phyloP scores from a whole-genome alignment of 768 basidiomycete species.

The Russula vinacea region DNA sequence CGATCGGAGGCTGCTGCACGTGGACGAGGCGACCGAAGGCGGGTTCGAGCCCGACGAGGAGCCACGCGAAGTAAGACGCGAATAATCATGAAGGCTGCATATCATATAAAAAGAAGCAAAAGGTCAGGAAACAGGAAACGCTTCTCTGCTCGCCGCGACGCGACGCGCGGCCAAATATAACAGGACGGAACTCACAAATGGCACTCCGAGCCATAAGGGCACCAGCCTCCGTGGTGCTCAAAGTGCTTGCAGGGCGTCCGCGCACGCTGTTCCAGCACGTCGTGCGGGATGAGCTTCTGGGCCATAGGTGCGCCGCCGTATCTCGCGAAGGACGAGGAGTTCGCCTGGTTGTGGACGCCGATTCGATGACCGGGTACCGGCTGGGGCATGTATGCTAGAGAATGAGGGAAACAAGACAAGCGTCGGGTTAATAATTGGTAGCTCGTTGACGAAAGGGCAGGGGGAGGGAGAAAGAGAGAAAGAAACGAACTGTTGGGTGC shows the following conservation, averaged over 20 bases:
- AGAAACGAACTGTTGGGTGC: constrained; percentile 8
- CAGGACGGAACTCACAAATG: constrained; percentile 17
- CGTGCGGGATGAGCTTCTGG: not conserved
- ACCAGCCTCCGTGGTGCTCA: constrained; percentile 19
- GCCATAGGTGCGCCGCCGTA: not conserved
- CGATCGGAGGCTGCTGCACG: constrained; percentile 15
- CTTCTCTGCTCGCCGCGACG: not conserved
- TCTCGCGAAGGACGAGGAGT: not conserved
- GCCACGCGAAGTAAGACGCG: not conserved
- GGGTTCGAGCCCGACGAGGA: not conserved
- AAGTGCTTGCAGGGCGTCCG: constrained; percentile 20
- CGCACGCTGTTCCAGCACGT: constrained; percentile 16
- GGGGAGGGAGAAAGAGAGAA: not conserved
- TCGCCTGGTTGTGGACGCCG: not conserved
- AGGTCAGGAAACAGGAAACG: not conserved
- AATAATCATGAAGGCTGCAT: constrained; percentile 16
- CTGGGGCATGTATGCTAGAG: not conserved
- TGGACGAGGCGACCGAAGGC: constrained; percentile 8
- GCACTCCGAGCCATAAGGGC: constrained; percentile 16
- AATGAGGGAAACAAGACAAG: not conserved
- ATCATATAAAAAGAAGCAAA: too few species aligned
- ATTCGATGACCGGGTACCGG: not conserved
- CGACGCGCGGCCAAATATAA: not conserved
- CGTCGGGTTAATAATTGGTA: not conserved
- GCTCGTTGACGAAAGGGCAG: not conserved